phyloP scores from a whole-genome alignment of 1,284 basidiomycete species.

The Ustilago shanxiensis region DNA sequence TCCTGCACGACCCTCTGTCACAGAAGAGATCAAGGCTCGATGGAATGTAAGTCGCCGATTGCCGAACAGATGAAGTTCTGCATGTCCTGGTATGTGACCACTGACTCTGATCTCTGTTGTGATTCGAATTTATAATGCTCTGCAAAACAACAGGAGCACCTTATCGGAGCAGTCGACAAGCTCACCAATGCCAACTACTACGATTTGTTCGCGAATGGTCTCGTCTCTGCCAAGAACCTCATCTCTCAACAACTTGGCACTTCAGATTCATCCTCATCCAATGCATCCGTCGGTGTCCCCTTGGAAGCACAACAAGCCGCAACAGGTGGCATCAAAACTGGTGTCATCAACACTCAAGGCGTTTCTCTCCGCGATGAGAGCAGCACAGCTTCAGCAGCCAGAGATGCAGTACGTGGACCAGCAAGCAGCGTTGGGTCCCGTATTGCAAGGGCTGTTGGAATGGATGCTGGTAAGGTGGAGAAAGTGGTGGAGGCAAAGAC shows the following conservation, averaged over 20 bases:
- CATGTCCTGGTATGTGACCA: too few species aligned
- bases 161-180: slow-evolving; percentile 34
- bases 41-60: slow-evolving; percentile 47
- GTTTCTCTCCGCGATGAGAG: slow-evolving; percentile 39
- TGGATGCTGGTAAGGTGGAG: slow-evolving; percentile 38
- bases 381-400: slow-evolving; percentile 6
- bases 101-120: neutral
- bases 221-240: slow-evolving; percentile 37
- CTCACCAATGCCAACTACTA: slow-evolving; percentile 51
- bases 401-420: slow-evolving; percentile 22
- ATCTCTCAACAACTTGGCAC: slow-evolving; percentile 18
- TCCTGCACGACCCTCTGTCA: slow-evolving; percentile 38
- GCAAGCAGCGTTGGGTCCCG: slow-evolving; percentile 44
- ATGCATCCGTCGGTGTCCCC: slow-evolving; percentile 23
- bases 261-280: neutral
- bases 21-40: slow-evolving; percentile 54
- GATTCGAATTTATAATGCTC: too few species aligned
- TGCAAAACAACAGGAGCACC: slow-evolving; percentile 28
- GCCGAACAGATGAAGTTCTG: too few species aligned
- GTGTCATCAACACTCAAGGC: slow-evolving; percentile 49
- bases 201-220: slow-evolving; percentile 47
- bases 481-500: slow-evolving; percentile 44
- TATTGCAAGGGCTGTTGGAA: slow-evolving; percentile 31
- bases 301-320: slow-evolving; percentile 33
- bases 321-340: slow-evolving; percentile 42